These are phyloP conservation scores for Xylariaceae sp. DNA, from an alignment of 2,329 filamentous ascomycete genomes.

Conservation along the genomic window DNA sequence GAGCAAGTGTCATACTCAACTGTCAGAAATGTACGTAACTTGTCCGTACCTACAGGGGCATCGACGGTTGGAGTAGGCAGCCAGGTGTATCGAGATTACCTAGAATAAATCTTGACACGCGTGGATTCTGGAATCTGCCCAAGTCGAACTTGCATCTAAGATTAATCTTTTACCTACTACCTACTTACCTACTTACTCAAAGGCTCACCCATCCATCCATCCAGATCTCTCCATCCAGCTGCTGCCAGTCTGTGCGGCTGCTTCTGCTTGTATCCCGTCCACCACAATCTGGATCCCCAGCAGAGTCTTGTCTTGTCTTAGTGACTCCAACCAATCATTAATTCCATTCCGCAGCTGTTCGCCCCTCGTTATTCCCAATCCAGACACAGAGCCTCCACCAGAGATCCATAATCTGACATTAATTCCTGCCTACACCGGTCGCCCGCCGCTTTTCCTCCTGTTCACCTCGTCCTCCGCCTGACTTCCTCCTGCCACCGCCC, in stretches of 20 bases:
- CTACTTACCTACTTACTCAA: too few relatives aligned
- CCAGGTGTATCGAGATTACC: constrained; percentile 2
- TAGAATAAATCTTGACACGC: constrained; percentile 19
- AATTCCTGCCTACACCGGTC: not conserved
- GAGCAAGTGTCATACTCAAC: not conserved
- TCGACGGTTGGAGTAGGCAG: not conserved
- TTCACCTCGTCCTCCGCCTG: constrained; percentile 6
- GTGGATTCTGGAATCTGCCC: not conserved
- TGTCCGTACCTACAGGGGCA: not conserved
- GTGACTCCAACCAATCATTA: constrained; percentile 11
- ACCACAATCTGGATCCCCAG: constrained; percentile 1
- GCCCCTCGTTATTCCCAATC: constrained; percentile 8
- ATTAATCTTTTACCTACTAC: too few relatives aligned
- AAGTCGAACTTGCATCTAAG: not conserved
- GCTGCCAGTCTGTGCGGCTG: not conserved
- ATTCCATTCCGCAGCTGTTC: not conserved
- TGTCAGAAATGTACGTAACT: not conserved
- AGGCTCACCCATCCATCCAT: not conserved
- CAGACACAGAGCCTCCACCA: not conserved
- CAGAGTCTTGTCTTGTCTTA: constrained; percentile 9
- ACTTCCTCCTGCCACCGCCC: constrained; percentile 6
- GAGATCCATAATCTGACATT: not conserved
- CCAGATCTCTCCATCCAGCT: not conserved
- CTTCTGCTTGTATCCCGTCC: too few relatives aligned
- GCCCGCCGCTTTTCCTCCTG: constrained; percentile 3